phyloP scores from a whole-genome alignment of 2,329 filamentous ascomycete species.

The Pestalotiopsis sp. region DNA sequence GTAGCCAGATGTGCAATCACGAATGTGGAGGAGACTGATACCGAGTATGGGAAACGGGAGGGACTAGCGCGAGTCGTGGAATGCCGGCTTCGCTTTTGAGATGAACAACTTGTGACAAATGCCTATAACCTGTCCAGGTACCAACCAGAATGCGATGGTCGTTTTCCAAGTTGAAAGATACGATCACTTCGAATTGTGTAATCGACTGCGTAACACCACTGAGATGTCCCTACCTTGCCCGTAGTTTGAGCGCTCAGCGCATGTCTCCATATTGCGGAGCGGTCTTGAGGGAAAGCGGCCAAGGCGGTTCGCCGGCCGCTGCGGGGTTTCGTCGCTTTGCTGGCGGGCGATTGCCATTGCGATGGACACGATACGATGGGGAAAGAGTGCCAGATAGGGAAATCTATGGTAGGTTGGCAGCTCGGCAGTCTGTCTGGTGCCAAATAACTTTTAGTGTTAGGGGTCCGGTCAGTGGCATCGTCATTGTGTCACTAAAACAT shows the following conservation, averaged over 20 bases:
- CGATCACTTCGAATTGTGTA: background rate
- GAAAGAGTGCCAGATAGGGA: background rate
- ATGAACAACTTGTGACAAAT: background rate
- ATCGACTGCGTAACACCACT: background rate
- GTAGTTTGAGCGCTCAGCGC: no score
- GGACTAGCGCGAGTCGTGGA: conserved; percentile 9
- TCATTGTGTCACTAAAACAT: background rate
- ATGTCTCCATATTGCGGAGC: background rate
- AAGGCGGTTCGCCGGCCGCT: background rate
- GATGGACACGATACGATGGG: background rate
- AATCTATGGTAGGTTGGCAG: background rate
- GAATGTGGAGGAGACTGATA: background rate
- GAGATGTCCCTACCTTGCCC: no score
- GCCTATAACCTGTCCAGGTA: background rate
- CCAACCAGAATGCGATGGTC: no score
- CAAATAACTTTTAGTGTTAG: background rate
- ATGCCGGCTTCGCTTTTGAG: conserved; percentile 7
- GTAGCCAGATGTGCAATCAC: background rate
- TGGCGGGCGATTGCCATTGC: background rate
- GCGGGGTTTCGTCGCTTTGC: background rate
- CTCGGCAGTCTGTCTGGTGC: background rate
- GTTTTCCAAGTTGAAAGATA: no score
- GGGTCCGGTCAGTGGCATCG: background rate
- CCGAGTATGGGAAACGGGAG: background rate
- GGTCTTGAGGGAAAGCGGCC: background rate